Evolutionary conservation across 768 basidiomycete genomes (phyloP).

Genomic region (Russula virescens): DNA sequence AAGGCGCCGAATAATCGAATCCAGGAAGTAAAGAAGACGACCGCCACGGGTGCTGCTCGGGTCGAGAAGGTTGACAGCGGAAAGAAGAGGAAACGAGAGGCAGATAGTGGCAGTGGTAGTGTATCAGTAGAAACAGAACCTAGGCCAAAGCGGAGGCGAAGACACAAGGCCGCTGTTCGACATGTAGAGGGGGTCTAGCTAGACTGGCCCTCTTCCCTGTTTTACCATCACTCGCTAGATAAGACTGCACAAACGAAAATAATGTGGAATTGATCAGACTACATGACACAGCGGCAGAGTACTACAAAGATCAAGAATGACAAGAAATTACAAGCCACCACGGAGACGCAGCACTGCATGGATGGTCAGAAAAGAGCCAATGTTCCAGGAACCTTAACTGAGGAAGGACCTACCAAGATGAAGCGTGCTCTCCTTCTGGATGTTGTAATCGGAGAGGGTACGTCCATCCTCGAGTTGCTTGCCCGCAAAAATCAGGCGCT

Average conservation of each 20-base stretch:
- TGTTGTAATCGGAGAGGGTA: conserved; percentile 75
- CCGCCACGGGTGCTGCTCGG: conserved; percentile 20
- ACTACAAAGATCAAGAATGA: not conserved
- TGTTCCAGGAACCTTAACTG: not conserved
- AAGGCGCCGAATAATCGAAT: conserved; percentile 40
- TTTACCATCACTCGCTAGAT: not conserved
- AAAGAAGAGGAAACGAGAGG: conserved; percentile 29
- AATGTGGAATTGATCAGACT: not conserved
- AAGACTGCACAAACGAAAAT: not conserved
- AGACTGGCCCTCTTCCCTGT: not conserved
- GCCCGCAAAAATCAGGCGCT: conserved; percentile 88
- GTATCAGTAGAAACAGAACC: conserved; percentile 12
- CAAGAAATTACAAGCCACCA: conserved; percentile 49
- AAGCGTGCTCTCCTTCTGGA: conserved; percentile 75
- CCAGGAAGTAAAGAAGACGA: conserved; percentile 6
- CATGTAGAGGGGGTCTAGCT: not conserved
- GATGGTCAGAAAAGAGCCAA: conserved; percentile 10
- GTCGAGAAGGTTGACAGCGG: conserved; percentile 22
- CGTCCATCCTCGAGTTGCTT: conserved; percentile 95
- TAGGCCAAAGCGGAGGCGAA: conserved; percentile 28
- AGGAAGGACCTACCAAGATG: conserved; percentile 40
- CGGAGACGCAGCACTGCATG: conserved; percentile 55
- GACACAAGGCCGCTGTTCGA: conserved; percentile 20
- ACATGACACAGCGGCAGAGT: not conserved
- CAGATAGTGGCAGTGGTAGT: conserved; percentile 11